Percentiles rank a stretch among this genome's conserved stretches.
Evolutionary conservation across 495 filamentous ascomycete genomes (phyloP).

Genomic region (Penicillium pancosmium): DNA sequence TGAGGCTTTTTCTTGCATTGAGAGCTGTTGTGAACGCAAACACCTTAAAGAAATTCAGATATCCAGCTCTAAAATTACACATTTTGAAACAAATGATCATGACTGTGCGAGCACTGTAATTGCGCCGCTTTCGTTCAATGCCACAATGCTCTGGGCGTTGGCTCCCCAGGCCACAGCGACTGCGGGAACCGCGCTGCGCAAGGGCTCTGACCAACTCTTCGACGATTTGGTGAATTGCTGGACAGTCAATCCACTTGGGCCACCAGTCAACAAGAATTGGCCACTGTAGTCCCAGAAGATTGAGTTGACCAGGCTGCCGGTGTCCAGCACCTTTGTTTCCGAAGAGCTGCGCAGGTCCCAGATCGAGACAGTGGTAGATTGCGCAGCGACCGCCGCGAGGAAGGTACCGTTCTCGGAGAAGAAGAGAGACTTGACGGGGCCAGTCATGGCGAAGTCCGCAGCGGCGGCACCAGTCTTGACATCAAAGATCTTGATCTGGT

Average conservation of each 20-base stretch:
- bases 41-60: slow-evolving; percentile 28
- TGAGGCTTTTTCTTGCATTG: slow-evolving; percentile 13
- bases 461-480: slow-evolving; percentile 71
- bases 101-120: slow-evolving; percentile 63
- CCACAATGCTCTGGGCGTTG: slow-evolving; percentile 71
- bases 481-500: slow-evolving; percentile 84
- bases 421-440: slow-evolving; percentile 69
- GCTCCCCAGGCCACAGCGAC: slow-evolving; percentile 77
- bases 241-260: slow-evolving; percentile 79
- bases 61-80: slow-evolving; percentile 35
- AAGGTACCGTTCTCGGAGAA: slow-evolving; percentile 99
- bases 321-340: slow-evolving; percentile 77
- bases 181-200: slow-evolving; percentile 73
- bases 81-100: slow-evolving; percentile 43
- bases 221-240: slow-evolving; percentile 81
- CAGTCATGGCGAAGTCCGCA: slow-evolving; percentile 67
- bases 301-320: slow-evolving; percentile 70
- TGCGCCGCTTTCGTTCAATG: slow-evolving; percentile 72
- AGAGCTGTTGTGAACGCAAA: slow-evolving; percentile 26
- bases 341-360: slow-evolving; percentile 89
- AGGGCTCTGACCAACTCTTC: slow-evolving; percentile 87
- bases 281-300: slow-evolving; percentile 93
- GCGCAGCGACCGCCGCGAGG: slow-evolving; percentile 77
- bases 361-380: slow-evolving; percentile 74
- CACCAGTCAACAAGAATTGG: slow-evolving; percentile 84